Evolutionary conservation across 1,284 basidiomycete genomes (phyloP), one percentile per base, ranked within the genome.

Genomic region (Phlebopus sp.): DNA sequence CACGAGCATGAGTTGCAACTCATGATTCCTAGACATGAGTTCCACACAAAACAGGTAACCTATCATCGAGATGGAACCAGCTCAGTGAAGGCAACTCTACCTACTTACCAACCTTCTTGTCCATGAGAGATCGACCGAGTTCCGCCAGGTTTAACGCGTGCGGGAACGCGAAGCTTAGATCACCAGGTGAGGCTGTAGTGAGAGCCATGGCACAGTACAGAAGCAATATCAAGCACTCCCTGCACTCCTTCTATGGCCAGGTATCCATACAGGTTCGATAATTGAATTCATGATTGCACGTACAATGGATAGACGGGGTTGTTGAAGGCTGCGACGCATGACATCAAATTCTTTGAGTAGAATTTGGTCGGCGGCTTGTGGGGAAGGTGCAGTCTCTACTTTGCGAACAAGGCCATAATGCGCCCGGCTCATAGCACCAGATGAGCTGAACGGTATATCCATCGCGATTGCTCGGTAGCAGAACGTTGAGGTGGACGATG

Each of bases 1-100:
- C 37, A 91, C 81, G 11, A 91, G 71, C 86, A 91, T 88, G n/a
- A 91, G 70, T 50, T 80, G 77, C 23, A 90, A 70, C 53, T 88
- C 86, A 58, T 89, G 81, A 36, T 75, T 66, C 15, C 65, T 56
- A 32, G 79, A 76, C 82, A 91, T 86, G 15, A 86, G 66, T 59
- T 87, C 80, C 37, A 74, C 67, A 58, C 87, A 90, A 59, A 88
- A 90, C 6, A 83, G 64, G 64, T 90, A 90, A 9, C 86, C 88
- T 90, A 18, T 21, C 29, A 53, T 43, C 15, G 47, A 10, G 18
- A 32, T 50, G 49, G 17, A 46, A 15, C 39, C 34, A 21, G 37
- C 35, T 29, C 21, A 14, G 32, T 15, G 15, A 38, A n/a, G 11
- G 7, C 46, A 47, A 15, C 32, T 42, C 19, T 19, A 15, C 15